phyloP scores from a whole-genome alignment of 1,284 basidiomycete species.

The Rhodotorula sp. region DNA sequence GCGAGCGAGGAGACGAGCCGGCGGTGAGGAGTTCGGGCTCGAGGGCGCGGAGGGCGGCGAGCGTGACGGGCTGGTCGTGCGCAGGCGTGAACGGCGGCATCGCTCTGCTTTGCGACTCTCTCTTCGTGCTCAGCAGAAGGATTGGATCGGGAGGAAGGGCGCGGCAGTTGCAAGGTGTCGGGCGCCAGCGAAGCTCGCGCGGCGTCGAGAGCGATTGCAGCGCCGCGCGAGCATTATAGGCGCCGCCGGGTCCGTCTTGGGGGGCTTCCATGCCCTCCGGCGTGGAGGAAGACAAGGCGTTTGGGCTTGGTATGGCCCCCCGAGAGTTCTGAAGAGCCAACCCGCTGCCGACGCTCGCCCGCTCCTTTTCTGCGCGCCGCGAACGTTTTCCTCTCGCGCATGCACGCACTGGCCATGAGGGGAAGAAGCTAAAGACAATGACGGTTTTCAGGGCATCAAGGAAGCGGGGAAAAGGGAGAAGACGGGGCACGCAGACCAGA shows the following conservation, averaged over 20 bases:
- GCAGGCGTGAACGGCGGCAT: slow-evolving; percentile 19
- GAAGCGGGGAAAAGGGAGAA: not conserved
- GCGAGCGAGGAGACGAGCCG: slow-evolving; percentile 11
- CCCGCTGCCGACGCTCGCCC: not conserved
- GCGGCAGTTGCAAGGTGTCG: not conserved
- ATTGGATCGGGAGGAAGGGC: not conserved
- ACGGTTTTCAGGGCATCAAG: not conserved
- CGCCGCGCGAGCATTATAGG: not conserved
- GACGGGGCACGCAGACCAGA: not conserved
- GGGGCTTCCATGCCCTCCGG: not conserved
- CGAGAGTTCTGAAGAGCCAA: not conserved
- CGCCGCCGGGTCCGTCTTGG: not conserved
- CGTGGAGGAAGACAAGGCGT: not conserved
- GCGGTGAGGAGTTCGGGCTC: slow-evolving; percentile 31
- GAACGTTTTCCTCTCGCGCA: not conserved
- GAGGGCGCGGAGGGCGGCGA: slow-evolving; percentile 25
- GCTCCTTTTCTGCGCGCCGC: not conserved
- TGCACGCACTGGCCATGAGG: not conserved
- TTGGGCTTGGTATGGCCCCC: not conserved
- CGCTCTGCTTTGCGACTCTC: not conserved
- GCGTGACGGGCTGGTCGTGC: slow-evolving; percentile 37
- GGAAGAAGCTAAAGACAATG: not conserved
- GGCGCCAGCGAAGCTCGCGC: not conserved
- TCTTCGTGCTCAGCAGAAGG: not conserved
- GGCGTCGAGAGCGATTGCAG: not conserved